Base-by-base conservation (phyloP, 306 rosid genomes). In the Alnus rubra region DNA sequence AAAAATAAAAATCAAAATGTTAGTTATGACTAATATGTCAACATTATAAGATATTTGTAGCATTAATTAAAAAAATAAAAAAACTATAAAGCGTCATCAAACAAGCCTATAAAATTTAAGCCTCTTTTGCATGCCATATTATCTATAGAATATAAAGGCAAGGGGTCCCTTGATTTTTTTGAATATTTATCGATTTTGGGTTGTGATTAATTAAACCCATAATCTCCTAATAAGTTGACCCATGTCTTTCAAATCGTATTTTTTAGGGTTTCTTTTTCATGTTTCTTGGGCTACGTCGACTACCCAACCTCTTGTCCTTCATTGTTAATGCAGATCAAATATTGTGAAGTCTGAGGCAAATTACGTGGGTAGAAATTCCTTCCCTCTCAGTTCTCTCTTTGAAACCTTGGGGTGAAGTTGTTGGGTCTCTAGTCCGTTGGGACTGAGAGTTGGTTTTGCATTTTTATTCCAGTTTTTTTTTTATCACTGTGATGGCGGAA, bases 181-280 rank as follows among this genome's bases (percentile, higher is more conserved):
- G 12, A 60, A 60, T 11, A 48, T n/a, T 63, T 79, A 13, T 35
- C 47, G 14, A 12, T 8, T 16, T 62, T 14, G 31, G 14, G 59
- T 44, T 42, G 15, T 74, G 74, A 65, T 76, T 75, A 79, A 60
- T 58, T 70, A 52, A 50, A 78, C 35, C 35, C 59, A 19, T 33
- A 60, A 82, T 72, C 76, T 67, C 50, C n/a, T 37, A 14, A 62
- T 49, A 37, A 56, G 75, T 49, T 54, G 18, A 63, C 28, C 81
- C 47, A 75, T 79, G 65, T 37, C 47, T 74, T 78, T 85, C 88
- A 74, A 87, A 83, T 88, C 87, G 80, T 4, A 39, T 80, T 52
- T 50, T 91, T 82, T 91, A 76, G 79, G 79, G 70, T 68, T 30
- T 88, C 86, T 16, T 81, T 80, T 72, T 86, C 90, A 74, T 67